A percentile compares a stretch with the other conserved stretches of the same genome.
Evolutionary conservation across 2,329 filamentous ascomycete species (phyloP).

Genomic region (Penicillium sp.): DNA sequence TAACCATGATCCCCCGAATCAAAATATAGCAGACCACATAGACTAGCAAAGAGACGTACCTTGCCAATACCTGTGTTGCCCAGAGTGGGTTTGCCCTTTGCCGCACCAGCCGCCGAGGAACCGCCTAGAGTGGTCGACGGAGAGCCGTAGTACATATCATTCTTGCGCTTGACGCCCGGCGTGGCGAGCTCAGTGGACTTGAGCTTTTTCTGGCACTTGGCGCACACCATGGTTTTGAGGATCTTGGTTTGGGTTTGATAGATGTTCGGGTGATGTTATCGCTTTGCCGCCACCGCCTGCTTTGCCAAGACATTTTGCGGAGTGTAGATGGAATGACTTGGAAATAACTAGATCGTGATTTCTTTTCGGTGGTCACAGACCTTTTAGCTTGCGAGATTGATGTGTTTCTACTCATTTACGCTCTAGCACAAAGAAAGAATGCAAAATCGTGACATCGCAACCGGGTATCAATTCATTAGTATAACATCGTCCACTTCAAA

Average conservation of each 20-base stretch:
- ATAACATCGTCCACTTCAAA: no score
- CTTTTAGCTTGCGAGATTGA: no score
- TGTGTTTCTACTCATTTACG: no score
- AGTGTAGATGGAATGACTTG: background rate
- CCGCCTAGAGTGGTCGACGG: slow-evolving; percentile 41
- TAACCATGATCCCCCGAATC: background rate
- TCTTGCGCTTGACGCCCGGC: slow-evolving; percentile 65
- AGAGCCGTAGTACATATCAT: slow-evolving; percentile 64
- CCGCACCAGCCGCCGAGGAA: slow-evolving; percentile 23
- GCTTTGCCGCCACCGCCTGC: slow-evolving; percentile 17
- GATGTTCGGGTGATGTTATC: slow-evolving; percentile 12
- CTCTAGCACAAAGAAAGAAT: no score
- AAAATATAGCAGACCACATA: background rate
- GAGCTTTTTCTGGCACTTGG: slow-evolving; percentile 61
- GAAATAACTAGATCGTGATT: no score
- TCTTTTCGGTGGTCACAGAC: no score
- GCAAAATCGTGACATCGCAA: background rate
- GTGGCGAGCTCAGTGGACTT: slow-evolving; percentile 62
- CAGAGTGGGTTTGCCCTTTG: slow-evolving; percentile 45
- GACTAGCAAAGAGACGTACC: slow-evolving; percentile 37
- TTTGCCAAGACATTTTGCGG: slow-evolving; percentile 12
- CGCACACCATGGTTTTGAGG: slow-evolving; percentile 56
- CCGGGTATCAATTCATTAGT: background rate
- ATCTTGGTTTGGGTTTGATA: slow-evolving; percentile 3
- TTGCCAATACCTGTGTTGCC: slow-evolving; percentile 61